phyloP scores from a whole-genome alignment of 1,284 basidiomycete species.

The Flammula alnicola region DNA sequence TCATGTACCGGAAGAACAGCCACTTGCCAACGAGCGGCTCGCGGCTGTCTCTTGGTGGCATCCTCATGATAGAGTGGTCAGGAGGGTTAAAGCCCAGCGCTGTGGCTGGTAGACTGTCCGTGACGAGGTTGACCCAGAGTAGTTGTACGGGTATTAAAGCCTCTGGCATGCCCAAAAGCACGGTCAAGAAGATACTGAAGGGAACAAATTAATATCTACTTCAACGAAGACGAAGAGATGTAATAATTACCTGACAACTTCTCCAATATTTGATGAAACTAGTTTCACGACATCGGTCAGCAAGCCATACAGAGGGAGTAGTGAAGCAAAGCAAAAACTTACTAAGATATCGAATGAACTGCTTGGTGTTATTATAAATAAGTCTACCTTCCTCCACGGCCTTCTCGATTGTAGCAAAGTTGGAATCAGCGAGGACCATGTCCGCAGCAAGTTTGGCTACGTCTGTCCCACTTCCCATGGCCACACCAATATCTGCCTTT shows the following conservation, averaged over 20 bases:
- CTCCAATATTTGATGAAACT: too few species aligned
- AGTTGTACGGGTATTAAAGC: constrained; percentile 97
- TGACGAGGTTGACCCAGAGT: constrained; percentile 96
- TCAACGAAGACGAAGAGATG: too few species aligned
- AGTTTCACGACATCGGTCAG: too few species aligned
- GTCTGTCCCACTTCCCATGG: constrained; percentile 99
- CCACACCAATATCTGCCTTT: constrained; percentile 97
- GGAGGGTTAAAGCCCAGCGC: constrained; percentile 98
- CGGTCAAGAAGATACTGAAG: constrained; percentile 98
- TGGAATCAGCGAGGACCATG: constrained; percentile 91
- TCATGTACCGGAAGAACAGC: constrained; percentile 95
- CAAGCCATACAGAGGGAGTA: too few species aligned
- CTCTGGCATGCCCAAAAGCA: constrained; percentile 97
- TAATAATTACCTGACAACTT: too few species aligned
- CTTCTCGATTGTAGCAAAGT: constrained; percentile 91
- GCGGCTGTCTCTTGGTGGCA: constrained; percentile 85
- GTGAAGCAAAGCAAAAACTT: constrained; percentile 34
- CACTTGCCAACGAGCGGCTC: constrained; percentile 93
- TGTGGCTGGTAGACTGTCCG: constrained; percentile 96
- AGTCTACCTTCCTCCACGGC: constrained; percentile 97
- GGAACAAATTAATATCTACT: constrained; percentile 65
- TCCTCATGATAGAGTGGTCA: constrained; percentile 94
- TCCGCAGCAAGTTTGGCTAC: constrained; percentile 98
- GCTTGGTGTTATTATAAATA: constrained; percentile 99
- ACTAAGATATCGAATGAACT: constrained; percentile 94